Base-by-base conservation (phyloP, 2,329 filamentous ascomycete species). In the Fusarium sp. region DNA sequence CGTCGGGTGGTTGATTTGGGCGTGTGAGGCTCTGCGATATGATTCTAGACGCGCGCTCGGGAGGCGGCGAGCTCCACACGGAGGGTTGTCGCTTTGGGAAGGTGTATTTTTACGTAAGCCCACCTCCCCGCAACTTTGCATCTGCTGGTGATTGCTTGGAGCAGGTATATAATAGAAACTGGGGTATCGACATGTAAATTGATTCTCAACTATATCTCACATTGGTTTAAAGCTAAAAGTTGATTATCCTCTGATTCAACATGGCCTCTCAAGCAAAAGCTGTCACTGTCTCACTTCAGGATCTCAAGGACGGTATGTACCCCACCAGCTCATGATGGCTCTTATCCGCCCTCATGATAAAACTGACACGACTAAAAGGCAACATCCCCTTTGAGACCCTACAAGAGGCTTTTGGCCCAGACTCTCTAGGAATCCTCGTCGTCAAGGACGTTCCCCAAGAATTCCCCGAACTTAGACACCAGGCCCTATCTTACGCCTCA, bases 341-440 rank as follows among this genome's bases (percentile, higher is more conserved):
- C 48, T 52, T 32, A 52, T 52, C 54, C 60, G 57, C 61, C 60
- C 23, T 60, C 62, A 56, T 63, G 67, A 67, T 66, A 62, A 32
- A 23, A 70, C 50, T 76, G 68, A 77, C 43, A 73, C 35, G 45
- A 75, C 34, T 6, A 57, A 48, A 73, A 94, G 93, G 91, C 23
- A 89, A 88, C 67, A 87, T 96, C 54, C 87, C 92, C 1, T 92
- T 94, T 62, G 88, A 90, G 66, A 89, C 89, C 0, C 87, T 97
- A 13, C 90, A 94, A 77, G 84, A 93, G 76, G 97, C 97, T 0
- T 98, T 99, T 81, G 97, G 97, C 0, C 95, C 95, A 2, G 91
- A 94, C 30, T 98, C 95, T 3, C 87, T 98, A 14, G 97, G 97
- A 0, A 98, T 99, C 62, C 92, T 99, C 65, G 86, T 98, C n/a